A percentile compares a stretch with the other conserved stretches of the same genome.
Evolutionary conservation across 106 monocot species (phyloP).

Genomic region (Acorus calamus): DNA sequence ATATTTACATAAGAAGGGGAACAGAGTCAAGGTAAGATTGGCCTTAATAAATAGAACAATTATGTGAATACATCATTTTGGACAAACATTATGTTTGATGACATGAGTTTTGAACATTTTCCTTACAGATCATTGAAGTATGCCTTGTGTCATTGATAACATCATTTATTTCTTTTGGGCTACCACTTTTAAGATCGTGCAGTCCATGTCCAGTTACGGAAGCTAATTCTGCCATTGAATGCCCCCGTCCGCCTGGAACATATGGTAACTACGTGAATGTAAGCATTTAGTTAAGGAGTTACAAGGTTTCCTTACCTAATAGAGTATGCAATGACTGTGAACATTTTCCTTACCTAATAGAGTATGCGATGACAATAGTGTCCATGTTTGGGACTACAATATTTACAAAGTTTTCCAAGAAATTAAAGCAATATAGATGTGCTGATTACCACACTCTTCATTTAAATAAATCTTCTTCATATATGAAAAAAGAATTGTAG

Average conservation of each 20-base stretch:
- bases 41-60: too few relatives aligned
- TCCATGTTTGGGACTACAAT: too few relatives aligned
- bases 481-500: too few relatives aligned
- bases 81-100: slow-evolving; percentile 3
- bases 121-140: slow-evolving; percentile 75
- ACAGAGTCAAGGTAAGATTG: slow-evolving; percentile 58
- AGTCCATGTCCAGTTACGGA: slow-evolving; percentile 77
- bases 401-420: too few relatives aligned
- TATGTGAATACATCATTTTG: not conserved
- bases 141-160: slow-evolving; percentile 83
- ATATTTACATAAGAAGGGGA: slow-evolving; percentile 86
- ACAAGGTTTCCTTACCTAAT: not conserved
- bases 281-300: slow-evolving; percentile 8
- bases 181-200: slow-evolving; percentile 88
- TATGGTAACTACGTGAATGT: slow-evolving; percentile 98
- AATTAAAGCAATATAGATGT: too few relatives aligned
- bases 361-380: too few relatives aligned
- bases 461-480: too few relatives aligned
- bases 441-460: too few relatives aligned
- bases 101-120: slow-evolving; percentile 1
- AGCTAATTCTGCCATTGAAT: slow-evolving; percentile 70
- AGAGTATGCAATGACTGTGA: too few relatives aligned
- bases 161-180: slow-evolving; percentile 80
- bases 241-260: slow-evolving; percentile 85
- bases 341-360: too few relatives aligned